Conservation (phyloP, 345 rosid species). For the Populus nigra region DNA sequence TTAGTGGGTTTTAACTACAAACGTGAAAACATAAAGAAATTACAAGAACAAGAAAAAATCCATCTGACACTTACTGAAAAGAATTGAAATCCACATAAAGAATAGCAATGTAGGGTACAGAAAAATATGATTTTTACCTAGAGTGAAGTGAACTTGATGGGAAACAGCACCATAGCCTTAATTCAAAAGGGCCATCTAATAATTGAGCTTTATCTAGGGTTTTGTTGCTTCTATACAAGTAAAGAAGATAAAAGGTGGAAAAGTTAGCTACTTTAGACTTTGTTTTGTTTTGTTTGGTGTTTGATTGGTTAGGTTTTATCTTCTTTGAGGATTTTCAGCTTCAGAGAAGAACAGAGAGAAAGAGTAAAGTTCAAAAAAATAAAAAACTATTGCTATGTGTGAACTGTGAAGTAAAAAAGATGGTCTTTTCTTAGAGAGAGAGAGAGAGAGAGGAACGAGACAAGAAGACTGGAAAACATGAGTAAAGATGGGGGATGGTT, state of each 20-base stretch:
- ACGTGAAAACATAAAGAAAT: constrained; percentile 1
- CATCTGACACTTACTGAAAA: background rate
- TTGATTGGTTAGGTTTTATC: constrained; percentile 42
- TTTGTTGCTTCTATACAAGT: constrained; percentile 6
- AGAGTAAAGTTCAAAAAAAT: constrained; percentile 36
- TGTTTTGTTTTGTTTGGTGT: constrained; percentile 18
- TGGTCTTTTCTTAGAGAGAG: constrained; percentile 15
- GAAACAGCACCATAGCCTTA: constrained; percentile 50
- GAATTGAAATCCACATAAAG: constrained; percentile 5
- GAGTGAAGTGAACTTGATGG: constrained; percentile 41
- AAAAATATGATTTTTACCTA: constrained; percentile 35
- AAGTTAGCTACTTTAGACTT: constrained; percentile 36
- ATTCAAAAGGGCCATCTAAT: constrained; percentile 38
- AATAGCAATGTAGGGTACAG: constrained; percentile 17
- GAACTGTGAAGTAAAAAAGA: constrained; percentile 37
- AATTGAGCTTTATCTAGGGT: constrained; percentile 37
- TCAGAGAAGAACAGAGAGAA: constrained; percentile 29
- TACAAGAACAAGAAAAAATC: background rate
- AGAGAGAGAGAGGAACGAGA: constrained; percentile 4
- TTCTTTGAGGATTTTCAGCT: constrained; percentile 41
- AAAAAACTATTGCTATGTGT: constrained; percentile 39
- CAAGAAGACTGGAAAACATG: background rate
- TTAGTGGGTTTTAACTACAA: background rate
- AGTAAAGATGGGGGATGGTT: background rate
- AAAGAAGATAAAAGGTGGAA: constrained; percentile 10